Evolutionary conservation across 2,329 filamentous ascomycete genomes (phyloP).

Genomic region (Cercospora janseana): DNA sequence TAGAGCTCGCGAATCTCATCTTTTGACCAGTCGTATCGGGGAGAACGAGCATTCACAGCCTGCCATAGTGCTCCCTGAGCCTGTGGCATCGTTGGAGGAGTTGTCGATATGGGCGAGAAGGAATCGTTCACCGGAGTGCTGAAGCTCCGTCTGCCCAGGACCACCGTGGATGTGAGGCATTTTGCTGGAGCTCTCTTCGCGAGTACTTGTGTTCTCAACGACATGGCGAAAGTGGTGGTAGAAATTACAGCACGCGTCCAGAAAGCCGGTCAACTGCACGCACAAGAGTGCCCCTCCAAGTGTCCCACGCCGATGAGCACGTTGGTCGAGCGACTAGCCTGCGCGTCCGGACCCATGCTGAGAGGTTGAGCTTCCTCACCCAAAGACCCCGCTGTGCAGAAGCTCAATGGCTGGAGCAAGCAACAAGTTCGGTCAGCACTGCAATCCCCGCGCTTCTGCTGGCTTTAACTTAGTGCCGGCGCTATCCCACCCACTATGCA

Average conservation of each 20-base stretch:
- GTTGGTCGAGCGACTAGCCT: not conserved
- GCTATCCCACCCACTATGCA: not conserved
- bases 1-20: conserved; percentile 81
- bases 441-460: not conserved
- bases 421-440: not conserved
- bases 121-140: conserved; percentile 39
- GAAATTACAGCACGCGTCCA: not conserved
- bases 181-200: conserved; percentile 27
- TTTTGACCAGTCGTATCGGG: conserved; percentile 74
- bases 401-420: conserved; percentile 1
- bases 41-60: conserved; percentile 59
- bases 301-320: not conserved
- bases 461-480: not conserved
- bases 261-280: not conserved
- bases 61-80: conserved; percentile 39
- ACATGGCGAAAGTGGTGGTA: conserved; percentile 23
- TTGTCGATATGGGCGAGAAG: conserved; percentile 32
- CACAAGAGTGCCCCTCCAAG: not conserved
- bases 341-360: conserved; percentile 2
- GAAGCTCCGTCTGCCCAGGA: conserved; percentile 28
- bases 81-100: conserved; percentile 30
- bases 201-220: conserved; percentile 26
- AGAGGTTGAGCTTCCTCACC: too few relatives aligned
- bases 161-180: conserved; percentile 21
- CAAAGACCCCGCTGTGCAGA: not conserved